Percentiles rank a stretch among this genome's conserved stretches.
Evolutionary conservation across 805 yeast genomes (phyloP).

Genomic region (Saturnispora dispora): DNA sequence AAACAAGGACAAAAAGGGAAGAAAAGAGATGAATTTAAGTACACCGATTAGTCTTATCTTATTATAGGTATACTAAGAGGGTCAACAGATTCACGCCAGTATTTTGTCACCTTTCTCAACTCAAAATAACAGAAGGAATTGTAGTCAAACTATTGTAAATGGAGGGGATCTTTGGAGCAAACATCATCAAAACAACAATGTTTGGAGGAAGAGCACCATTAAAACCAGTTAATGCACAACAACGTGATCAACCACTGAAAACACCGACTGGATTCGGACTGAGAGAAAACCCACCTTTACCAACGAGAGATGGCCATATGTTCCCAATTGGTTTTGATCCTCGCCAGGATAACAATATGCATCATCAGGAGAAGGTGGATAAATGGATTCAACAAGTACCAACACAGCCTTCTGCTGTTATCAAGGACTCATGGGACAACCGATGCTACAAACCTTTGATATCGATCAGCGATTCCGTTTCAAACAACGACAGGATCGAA

Average conservation of each 20-base stretch:
- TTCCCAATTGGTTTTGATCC: constrained; percentile 53
- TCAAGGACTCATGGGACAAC: constrained; percentile 24
- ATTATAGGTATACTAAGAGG: background rate
- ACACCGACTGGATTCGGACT: background rate
- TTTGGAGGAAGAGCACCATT: background rate
- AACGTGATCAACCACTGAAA: background rate
- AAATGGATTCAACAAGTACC: constrained; percentile 59
- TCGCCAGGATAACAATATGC: constrained; percentile 53
- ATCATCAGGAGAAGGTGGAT: constrained; percentile 53
- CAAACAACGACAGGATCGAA: constrained; percentile 13
- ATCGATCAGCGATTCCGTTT: constrained; percentile 23
- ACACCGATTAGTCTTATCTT: background rate
- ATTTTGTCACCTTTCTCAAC: background rate
- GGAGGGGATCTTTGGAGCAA: background rate
- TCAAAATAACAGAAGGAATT: background rate
- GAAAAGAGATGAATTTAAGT: background rate
- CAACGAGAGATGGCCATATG: background rate
- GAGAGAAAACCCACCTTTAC: background rate
- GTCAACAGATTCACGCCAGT: background rate
- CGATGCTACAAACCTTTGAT: constrained; percentile 44
- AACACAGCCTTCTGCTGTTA: constrained; percentile 22
- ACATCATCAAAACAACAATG: background rate
- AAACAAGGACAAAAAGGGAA: background rate
- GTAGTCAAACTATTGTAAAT: background rate
- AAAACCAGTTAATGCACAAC: constrained; percentile 2